A percentile compares a stretch with the other conserved stretches of the same genome.
phyloP scores from a whole-genome alignment of 2,329 filamentous ascomycete species.

The Nannizziopsis barbatae region DNA sequence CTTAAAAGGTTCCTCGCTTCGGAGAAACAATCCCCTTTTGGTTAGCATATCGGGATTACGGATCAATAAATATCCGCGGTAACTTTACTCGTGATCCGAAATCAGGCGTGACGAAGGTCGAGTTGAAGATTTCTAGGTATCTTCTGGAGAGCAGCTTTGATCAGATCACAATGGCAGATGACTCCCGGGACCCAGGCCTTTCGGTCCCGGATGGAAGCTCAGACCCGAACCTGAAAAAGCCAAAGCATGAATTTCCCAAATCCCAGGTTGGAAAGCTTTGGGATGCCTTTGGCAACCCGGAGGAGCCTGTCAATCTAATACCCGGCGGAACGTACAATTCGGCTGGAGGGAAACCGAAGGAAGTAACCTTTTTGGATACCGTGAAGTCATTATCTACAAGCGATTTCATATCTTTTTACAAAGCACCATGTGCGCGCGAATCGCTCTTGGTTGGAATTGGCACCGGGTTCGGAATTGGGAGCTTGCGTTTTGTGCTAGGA shows the following conservation, averaged over 20 bases:
- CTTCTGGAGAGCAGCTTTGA: background rate
- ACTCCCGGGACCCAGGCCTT: conserved; percentile 13
- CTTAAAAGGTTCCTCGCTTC: background rate
- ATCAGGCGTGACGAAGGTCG: background rate
- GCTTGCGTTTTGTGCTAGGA: conserved; percentile 60
- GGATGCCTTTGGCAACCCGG: conserved; percentile 38
- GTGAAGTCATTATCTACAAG: conserved; percentile 39
- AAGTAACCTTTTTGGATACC: conserved; percentile 33
- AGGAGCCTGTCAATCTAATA: conserved; percentile 44
- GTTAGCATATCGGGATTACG: background rate
- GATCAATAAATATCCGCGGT: background rate
- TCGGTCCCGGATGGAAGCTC: conserved; percentile 2
- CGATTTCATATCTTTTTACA: conserved; percentile 54
- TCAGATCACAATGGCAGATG: conserved; percentile 13
- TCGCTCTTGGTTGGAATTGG: conserved; percentile 74
- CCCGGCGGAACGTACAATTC: conserved; percentile 49
- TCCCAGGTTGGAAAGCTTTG: conserved; percentile 39
- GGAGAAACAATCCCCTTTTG: conserved; percentile 4
- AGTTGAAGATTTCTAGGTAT: background rate
- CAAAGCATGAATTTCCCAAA: conserved; percentile 35
- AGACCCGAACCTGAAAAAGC: conserved; percentile 22
- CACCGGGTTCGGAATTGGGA: conserved; percentile 63
- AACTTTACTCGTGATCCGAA: background rate
- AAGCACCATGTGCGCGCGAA: conserved; percentile 72
- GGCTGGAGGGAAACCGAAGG: conserved; percentile 44